Evolutionary conservation across 257 asterid genomes (phyloP).

Genomic region (Solanum corneliomulleri): DNA sequence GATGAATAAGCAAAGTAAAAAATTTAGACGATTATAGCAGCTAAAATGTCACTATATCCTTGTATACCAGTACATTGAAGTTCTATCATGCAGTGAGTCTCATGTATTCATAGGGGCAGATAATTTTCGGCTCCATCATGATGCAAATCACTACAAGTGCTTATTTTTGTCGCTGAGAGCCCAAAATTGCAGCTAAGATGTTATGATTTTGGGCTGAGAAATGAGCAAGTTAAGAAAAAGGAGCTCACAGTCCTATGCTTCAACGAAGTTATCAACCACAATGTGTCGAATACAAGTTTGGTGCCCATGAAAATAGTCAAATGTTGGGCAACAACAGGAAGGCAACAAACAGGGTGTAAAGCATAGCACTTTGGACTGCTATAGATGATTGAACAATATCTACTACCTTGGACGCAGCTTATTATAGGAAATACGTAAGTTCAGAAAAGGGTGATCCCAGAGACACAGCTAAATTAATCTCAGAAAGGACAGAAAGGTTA

Average conservation of each 20-base stretch:
- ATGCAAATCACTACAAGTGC: not conserved
- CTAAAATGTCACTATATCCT: not conserved
- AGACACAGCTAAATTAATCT: not conserved
- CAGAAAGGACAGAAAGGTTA: not conserved
- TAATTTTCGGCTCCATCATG: not conserved
- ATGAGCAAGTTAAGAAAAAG: not conserved
- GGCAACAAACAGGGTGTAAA: not conserved
- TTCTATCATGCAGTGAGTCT: not conserved
- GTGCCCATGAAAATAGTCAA: not conserved
- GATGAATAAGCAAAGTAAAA: not conserved
- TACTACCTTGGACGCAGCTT: not conserved
- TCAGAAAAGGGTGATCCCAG: not conserved
- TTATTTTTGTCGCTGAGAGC: not conserved
- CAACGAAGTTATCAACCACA: not conserved
- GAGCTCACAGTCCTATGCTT: not conserved
- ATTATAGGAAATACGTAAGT: not conserved
- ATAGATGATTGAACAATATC: not conserved
- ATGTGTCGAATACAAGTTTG: not conserved
- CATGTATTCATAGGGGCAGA: not conserved
- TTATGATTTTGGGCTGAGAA: not conserved
- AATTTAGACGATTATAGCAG: not conserved
- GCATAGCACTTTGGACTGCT: not conserved
- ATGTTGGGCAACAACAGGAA: not conserved
- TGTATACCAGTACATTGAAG: not conserved
- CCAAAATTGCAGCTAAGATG: not conserved